Evolutionary conservation across 176 grass and related monocot species (phyloP).

Genomic region (Ensete glaucum): DNA sequence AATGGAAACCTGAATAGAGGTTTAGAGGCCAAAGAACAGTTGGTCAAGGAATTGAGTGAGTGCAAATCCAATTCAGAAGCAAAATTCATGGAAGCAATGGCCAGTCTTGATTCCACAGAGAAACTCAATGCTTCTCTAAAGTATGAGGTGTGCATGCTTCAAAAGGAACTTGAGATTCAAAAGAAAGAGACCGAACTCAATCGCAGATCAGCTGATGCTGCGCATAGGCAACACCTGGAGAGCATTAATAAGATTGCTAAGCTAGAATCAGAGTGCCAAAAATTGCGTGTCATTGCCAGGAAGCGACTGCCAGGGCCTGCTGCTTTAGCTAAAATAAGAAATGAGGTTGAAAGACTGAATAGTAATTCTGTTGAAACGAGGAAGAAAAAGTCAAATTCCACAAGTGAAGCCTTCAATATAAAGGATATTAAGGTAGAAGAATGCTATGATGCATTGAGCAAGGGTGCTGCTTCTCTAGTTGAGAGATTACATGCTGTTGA

Average conservation of each 20-base stretch:
- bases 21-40: conserved; percentile 43
- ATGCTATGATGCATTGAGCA: conserved; percentile 7
- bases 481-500: conserved; percentile 48
- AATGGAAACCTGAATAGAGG: conserved; percentile 38
- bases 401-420: not conserved
- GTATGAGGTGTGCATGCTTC: conserved; percentile 74
- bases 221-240: conserved; percentile 51
- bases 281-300: conserved; percentile 60
- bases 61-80: conserved; percentile 30
- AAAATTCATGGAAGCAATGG: conserved; percentile 34
- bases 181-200: conserved; percentile 57
- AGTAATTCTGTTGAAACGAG: not conserved
- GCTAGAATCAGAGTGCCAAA: conserved; percentile 74
- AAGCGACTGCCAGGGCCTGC: conserved; percentile 67
- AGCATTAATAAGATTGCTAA: conserved; percentile 39
- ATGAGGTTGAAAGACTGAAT: conserved; percentile 46
- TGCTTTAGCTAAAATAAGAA: conserved; percentile 72
- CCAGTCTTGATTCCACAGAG: conserved; percentile 43
- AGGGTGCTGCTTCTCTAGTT: conserved; percentile 4
- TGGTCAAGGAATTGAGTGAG: conserved; percentile 32
- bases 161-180: conserved; percentile 75
- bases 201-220: conserved; percentile 55
- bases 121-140: conserved; percentile 49
- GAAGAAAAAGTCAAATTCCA: conserved; percentile 27
- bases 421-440: not conserved